Evolutionary conservation across 83 land plant genomes (phyloP), one percentile per base, ranked within the genome.

Genomic region (Diphasiastrum complanatum): DNA sequence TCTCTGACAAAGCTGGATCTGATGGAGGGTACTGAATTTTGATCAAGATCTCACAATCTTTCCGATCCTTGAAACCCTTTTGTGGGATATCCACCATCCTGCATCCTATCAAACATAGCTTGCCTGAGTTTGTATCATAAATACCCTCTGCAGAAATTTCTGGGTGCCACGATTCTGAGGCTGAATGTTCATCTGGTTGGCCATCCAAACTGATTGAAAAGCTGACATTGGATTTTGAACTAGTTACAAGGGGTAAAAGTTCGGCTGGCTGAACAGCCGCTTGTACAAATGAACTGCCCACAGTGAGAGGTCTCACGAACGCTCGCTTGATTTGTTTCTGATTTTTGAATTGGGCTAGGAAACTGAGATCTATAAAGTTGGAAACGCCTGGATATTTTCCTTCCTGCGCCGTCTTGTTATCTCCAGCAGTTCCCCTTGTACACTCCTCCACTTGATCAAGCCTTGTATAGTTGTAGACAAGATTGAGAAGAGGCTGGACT

Each of bases 101-200:
- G 61, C 97, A 90, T 4, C 86, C 92, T 35, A 78, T 63, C 91
- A 90, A 74, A 69, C 92, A 90, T 28, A 86, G 45, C 12, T 31
- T 40, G 45, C 92, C 97, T 32, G 71, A 78, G 48, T 23, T 50
- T 34, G 78, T 53, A 48, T 83, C 61, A 61, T 83, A 90, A 0
- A 73, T 47, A 29, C 91, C 92, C 61, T 90, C 92, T 19, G 92
- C 96, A 20, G 80, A 65, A 25, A 83, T 78, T n/a, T n/a, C n/a
- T n/a, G 20, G 60, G 65, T 4, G 63, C 22, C 2, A 33, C 0
- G 27, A 25, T 41, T 0, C 19, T 33, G 3, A 4, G 1, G 32
- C 2, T 22, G 20, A n/a, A 27, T 12, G 55, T 47, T 43, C 38
- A 10, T 16, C 18, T 2, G 12, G 43, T 40, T 11, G 25, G n/a